Base-by-base conservation (phyloP, 31 red algal genomes). In the Bonnemaisonia californica region DNA sequence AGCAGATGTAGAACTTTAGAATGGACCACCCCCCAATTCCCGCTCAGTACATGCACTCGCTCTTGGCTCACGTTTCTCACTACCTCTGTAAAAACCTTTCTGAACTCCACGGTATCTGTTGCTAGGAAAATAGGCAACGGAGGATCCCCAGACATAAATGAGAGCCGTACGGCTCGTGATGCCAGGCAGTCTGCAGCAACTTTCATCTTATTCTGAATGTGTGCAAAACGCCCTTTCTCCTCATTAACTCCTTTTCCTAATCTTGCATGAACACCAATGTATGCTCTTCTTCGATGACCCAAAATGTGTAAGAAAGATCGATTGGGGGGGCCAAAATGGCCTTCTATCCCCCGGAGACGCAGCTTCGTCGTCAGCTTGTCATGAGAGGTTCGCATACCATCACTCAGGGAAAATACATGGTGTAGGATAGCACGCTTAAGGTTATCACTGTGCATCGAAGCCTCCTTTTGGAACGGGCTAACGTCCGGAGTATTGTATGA, bases 191-290 rank as follows among this genome's bases (percentile, higher is more conserved):
- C 41, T 11, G 82, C 82, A 29, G 55, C 54, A 1, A 30, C 51
- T 29, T 71, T 64, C 47, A 76, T 63, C 28, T 76, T 38, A 0
- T 47, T 38, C 4, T 33, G 33, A 12, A 76, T 54, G 2, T 75
- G 28, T n/a, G 4, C 1, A 54, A 86, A 86, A 38, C 71, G 57
- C 33, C 4, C 28, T 1, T 4, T 12, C 7, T 18, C 28, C 23
- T 84, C 81, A 19, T 66, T 66, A 8, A 84, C 55, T 24, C 82
- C 71, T 1, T 23, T n/a, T 23, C 82, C 82, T 19, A 86, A 30
- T 13, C 71, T 29, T 4, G 82, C 82, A 39, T 86, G 82, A 8
- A 86, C 82, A 8, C 39, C 82, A 41, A 86, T 86, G 59, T 86
- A 86, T 21, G 16, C 45, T 11, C 9, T 16, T 51, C 9, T 51